Percentiles rank a stretch among this genome's conserved stretches.
Conservation (phyloP, 257 asterid genomes). For the Solanum sejunctum region DNA sequence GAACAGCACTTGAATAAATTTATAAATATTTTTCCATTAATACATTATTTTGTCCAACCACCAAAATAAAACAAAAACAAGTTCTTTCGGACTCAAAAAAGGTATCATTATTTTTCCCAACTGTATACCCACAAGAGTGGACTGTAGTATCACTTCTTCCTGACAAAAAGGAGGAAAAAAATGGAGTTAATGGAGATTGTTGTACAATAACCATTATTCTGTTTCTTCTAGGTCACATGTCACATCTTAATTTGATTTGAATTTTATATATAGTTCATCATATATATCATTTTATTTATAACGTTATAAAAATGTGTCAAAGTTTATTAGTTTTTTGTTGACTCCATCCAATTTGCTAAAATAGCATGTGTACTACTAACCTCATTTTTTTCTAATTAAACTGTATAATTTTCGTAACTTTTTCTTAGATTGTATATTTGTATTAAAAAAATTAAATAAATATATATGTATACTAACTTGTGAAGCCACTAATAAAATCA, state of each 20-base stretch:
- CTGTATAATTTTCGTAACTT: no score
- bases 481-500: no score
- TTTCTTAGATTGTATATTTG: no score
- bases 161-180: neutral
- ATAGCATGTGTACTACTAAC: neutral
- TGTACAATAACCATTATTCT: neutral
- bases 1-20: neutral
- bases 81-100: neutral
- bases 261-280: neutral
- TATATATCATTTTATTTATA: neutral
- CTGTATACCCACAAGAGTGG: neutral
- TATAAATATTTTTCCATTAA: neutral
- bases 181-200: neutral
- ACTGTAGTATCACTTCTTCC: neutral
- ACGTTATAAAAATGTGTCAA: neutral
- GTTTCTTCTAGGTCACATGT: neutral
- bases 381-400: no score
- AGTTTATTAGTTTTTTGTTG: no score
- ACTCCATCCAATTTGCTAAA: no score
- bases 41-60: neutral
- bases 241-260: neutral
- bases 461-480: no score
- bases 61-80: neutral
- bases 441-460: no score
- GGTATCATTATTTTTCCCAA: neutral